phyloP scores from a whole-genome alignment of 1,284 basidiomycete genomes.

The Gymnopus androsaceus region DNA sequence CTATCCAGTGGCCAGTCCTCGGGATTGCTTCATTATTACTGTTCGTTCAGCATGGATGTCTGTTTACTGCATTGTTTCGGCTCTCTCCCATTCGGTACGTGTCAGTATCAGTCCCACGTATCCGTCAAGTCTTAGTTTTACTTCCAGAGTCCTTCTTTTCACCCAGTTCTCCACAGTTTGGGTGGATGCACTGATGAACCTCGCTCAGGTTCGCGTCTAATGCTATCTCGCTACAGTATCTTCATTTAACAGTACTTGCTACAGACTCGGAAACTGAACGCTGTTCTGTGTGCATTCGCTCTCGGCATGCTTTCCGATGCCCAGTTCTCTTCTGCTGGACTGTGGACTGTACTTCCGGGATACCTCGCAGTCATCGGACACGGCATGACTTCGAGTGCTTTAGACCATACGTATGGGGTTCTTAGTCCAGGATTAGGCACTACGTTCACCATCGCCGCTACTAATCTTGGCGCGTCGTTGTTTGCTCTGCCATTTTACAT shows the following conservation, averaged over 20 bases:
- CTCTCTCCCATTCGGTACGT: slow-evolving; percentile 63
- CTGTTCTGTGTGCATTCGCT: slow-evolving; percentile 45
- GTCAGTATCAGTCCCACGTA: neutral
- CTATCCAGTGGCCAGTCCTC: slow-evolving; percentile 63
- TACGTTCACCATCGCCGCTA: slow-evolving; percentile 52
- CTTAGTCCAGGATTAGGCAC: slow-evolving; percentile 58
- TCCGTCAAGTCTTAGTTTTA: neutral
- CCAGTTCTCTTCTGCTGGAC: slow-evolving; percentile 44
- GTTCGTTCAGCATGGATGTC: slow-evolving; percentile 64
- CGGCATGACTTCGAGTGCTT: slow-evolving; percentile 55
- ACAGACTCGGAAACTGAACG: slow-evolving; percentile 48
- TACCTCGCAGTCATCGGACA: slow-evolving; percentile 66
- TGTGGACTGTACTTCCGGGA: slow-evolving; percentile 54
- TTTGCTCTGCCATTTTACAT: slow-evolving; percentile 65
- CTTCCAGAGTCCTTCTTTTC: slow-evolving; percentile 62
- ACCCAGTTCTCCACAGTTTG: slow-evolving; percentile 67
- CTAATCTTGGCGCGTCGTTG: slow-evolving; percentile 61
- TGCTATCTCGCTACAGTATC: neutral
- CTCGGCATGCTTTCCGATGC: slow-evolving; percentile 58
- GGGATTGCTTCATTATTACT: slow-evolving; percentile 66
- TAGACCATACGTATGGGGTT: slow-evolving; percentile 62
- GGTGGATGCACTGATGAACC: slow-evolving; percentile 52
- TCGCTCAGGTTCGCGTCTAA: slow-evolving; percentile 45
- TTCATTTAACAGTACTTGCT: neutral
- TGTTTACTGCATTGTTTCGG: slow-evolving; percentile 65